These are phyloP conservation scores for Alectoria sarmentosa DNA, from an alignment of 495 filamentous ascomycete genomes.

Conservation along the genomic window DNA sequence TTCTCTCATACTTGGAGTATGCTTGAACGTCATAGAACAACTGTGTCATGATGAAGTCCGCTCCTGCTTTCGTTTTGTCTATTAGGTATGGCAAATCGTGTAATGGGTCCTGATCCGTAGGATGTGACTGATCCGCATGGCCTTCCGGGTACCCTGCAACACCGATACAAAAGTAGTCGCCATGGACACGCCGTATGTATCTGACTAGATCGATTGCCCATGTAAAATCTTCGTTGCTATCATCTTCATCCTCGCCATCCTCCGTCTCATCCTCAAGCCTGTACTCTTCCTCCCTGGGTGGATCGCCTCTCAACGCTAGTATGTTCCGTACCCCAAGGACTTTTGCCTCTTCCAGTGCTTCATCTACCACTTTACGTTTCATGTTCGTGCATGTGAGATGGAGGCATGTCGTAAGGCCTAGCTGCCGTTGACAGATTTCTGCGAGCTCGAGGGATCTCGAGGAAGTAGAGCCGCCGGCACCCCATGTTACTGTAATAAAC, in stretches of 20 bases:
- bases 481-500: constrained; percentile 98
- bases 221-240: constrained; percentile 71
- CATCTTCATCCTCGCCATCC: constrained; percentile 30
- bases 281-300: constrained; percentile 85
- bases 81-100: constrained; percentile 84
- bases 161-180: constrained; percentile 95
- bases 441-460: constrained; percentile 87
- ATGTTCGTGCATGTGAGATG: constrained; percentile 98
- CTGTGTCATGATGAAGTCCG: constrained; percentile 99
- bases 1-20: constrained; percentile 70
- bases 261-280: constrained; percentile 45
- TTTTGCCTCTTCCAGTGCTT: constrained; percentile 86
- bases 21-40: constrained; percentile 86
- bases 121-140: constrained; percentile 83
- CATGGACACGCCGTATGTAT: constrained; percentile 79
- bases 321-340: constrained; percentile 92
- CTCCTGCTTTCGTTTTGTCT: constrained; percentile 85
- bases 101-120: constrained; percentile 66
- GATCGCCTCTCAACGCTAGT: constrained; percentile 88
- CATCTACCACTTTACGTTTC: constrained; percentile 77
- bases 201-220: constrained; percentile 87
- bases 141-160: constrained; percentile 94
- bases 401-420: constrained; percentile 89
- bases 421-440: constrained; percentile 86
- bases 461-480: constrained; percentile 87